A percentile compares a stretch with the other conserved stretches of the same genome.
Evolutionary conservation across 2,329 filamentous ascomycete genomes (phyloP).

Genomic region (Ploettnerulaceae sp.): DNA sequence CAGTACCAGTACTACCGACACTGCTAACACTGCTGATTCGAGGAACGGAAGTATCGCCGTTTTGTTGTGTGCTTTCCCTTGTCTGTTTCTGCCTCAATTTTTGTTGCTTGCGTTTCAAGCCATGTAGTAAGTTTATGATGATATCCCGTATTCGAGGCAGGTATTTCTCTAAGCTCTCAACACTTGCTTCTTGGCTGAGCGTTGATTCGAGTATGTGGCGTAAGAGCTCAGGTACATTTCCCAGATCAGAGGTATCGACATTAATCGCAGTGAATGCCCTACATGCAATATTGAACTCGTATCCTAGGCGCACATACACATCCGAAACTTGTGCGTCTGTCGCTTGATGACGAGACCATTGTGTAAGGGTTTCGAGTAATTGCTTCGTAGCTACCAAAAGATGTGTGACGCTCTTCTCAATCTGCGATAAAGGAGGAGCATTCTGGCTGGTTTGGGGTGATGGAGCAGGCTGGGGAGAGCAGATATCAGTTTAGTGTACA

Average conservation of each 20-base stretch:
- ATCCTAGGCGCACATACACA: slow-evolving; percentile 93
- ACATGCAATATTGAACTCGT: slow-evolving; percentile 99
- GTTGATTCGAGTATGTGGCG: slow-evolving; percentile 92
- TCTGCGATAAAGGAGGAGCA: slow-evolving; percentile 65
- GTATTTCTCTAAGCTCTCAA: slow-evolving; percentile 89
- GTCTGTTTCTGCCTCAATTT: slow-evolving; percentile 65
- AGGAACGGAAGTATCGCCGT: slow-evolving; percentile 25
- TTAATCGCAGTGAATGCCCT: slow-evolving; percentile 95
- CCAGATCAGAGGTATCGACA: slow-evolving; percentile 88
- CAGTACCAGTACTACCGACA: slow-evolving; percentile 51
- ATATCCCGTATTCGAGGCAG: slow-evolving; percentile 94
- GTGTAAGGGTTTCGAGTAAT: slow-evolving; percentile 91
- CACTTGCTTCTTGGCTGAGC: slow-evolving; percentile 90
- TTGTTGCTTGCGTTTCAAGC: slow-evolving; percentile 94
- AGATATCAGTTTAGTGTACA: slow-evolving; percentile 7
- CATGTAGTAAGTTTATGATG: slow-evolving; percentile 95
- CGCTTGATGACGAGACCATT: slow-evolving; percentile 91
- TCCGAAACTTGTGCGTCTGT: slow-evolving; percentile 95
- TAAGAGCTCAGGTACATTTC: slow-evolving; percentile 88
- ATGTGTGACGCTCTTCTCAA: slow-evolving; percentile 98
- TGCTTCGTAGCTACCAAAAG: slow-evolving; percentile 97
- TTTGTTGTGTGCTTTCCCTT: slow-evolving; percentile 39
- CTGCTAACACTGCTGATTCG: slow-evolving; percentile 54
- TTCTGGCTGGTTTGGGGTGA: slow-evolving; percentile 22
- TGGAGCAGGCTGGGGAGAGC: slow-evolving; percentile 16